Conservation (phyloP, 345 rosid genomes). For the Rhodamnia argentea region DNA sequence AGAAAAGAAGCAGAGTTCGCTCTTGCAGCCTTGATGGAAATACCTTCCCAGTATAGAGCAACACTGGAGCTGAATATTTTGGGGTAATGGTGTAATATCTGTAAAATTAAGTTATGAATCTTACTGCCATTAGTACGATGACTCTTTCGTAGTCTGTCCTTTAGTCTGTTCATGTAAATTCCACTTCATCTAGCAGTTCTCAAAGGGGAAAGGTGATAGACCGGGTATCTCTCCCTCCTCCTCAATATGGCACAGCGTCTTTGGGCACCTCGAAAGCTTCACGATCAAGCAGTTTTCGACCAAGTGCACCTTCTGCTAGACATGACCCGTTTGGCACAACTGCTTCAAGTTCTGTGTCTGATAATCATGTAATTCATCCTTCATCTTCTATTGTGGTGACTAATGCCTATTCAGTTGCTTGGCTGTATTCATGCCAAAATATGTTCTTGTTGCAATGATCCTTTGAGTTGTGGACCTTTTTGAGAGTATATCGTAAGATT, state of each 20-base stretch:
- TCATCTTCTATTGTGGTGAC: background rate
- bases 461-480: background rate
- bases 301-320: constrained; percentile 34
- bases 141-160: background rate
- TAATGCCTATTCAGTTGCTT: background rate
- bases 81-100: constrained; percentile 17
- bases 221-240: constrained; percentile 52
- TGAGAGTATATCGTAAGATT: background rate
- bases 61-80: constrained; percentile 35
- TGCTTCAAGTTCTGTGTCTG: constrained; percentile 29
- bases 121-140: background rate
- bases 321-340: constrained; percentile 9
- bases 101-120: background rate
- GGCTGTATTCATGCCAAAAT: background rate
- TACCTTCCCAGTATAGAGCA: constrained; percentile 42
- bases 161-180: background rate
- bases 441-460: background rate
- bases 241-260: constrained; percentile 24
- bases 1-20: constrained; percentile 45
- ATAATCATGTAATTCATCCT: background rate
- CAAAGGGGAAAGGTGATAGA: constrained; percentile 29
- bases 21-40: constrained; percentile 44
- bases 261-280: constrained; percentile 20
- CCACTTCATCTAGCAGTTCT: constrained; percentile 5
- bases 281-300: constrained; percentile 24